Conservation (phyloP, 2,329 filamentous ascomycete genomes). For the Blastomyces parvus region DNA sequence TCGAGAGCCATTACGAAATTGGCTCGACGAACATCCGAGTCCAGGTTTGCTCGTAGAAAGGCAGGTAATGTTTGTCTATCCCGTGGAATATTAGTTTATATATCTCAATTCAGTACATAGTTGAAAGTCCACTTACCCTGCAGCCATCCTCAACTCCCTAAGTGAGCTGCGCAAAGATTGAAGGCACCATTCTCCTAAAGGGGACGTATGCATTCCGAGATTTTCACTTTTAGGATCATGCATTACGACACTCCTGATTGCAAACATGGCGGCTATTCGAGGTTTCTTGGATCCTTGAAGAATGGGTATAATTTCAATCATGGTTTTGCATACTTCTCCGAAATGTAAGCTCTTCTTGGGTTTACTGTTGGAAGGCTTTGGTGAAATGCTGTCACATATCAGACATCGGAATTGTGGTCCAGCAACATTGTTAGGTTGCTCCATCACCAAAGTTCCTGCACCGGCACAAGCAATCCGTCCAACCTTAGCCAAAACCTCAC, state of each 20-base stretch:
- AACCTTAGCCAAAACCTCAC: constrained; percentile 46
- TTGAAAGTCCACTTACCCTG: constrained; percentile 44
- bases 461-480: constrained; percentile 50
- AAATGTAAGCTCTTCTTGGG: constrained; percentile 19
- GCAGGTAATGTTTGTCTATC: constrained; percentile 52
- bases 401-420: constrained; percentile 24
- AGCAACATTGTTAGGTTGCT: constrained; percentile 20
- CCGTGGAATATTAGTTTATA: constrained; percentile 12
- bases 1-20: constrained; percentile 64
- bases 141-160: constrained; percentile 73
- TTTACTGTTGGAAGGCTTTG: constrained; percentile 13
- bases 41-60: constrained; percentile 50
- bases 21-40: constrained; percentile 41
- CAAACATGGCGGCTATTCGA: constrained; percentile 61
- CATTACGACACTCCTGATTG: constrained; percentile 57
- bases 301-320: constrained; percentile 34
- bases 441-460: constrained; percentile 37
- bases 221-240: constrained; percentile 54
- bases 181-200: constrained; percentile 69
- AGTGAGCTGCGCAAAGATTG: constrained; percentile 72
- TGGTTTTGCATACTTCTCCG: constrained; percentile 34
- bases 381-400: constrained; percentile 30
- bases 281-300: constrained; percentile 46
- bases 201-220: constrained; percentile 58
- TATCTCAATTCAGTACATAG: constrained; percentile 14